phyloP scores from a whole-genome alignment of 2,329 filamentous ascomycete species.

The Helotiales sp. region DNA sequence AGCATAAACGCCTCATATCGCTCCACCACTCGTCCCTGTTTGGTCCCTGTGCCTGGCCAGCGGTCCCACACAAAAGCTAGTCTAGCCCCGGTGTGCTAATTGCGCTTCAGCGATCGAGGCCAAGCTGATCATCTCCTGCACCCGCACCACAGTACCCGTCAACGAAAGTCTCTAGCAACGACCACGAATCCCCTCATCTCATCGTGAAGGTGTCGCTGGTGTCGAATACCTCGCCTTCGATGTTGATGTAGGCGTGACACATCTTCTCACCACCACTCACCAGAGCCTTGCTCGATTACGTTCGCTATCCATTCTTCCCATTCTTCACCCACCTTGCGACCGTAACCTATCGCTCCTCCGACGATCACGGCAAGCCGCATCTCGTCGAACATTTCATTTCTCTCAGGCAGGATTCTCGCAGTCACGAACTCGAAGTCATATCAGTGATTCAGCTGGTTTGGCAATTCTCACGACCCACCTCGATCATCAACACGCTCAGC shows the following conservation, averaged over 20 bases:
- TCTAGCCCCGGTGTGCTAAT: too few species aligned
- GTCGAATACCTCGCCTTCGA: conserved; percentile 8
- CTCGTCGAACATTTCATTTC: conserved; percentile 20
- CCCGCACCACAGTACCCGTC: neutral
- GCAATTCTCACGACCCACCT: neutral
- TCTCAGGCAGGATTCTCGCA: conserved; percentile 7
- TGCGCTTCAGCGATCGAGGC: too few species aligned
- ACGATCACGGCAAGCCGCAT: conserved; percentile 13
- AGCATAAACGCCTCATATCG: neutral
- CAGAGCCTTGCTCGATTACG: conserved; percentile 29
- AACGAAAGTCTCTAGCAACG: neutral
- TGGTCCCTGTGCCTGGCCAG: neutral
- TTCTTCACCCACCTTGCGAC: conserved; percentile 21
- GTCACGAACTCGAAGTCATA: conserved; percentile 11
- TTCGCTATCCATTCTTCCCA: conserved; percentile 21
- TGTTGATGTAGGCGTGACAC: conserved; percentile 13
- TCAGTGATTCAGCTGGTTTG: conserved; percentile 17
- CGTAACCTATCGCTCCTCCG: conserved; percentile 1
- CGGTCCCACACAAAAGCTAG: neutral
- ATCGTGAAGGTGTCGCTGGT: conserved; percentile 2
- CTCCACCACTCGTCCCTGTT: neutral
- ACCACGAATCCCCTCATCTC: neutral
- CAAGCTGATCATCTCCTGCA: neutral
- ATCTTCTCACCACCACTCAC: neutral
- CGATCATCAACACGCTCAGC: neutral